Conservation (phyloP, 192 early-diverging fungal genomes). For the Umbelopsis ramanniana region DNA sequence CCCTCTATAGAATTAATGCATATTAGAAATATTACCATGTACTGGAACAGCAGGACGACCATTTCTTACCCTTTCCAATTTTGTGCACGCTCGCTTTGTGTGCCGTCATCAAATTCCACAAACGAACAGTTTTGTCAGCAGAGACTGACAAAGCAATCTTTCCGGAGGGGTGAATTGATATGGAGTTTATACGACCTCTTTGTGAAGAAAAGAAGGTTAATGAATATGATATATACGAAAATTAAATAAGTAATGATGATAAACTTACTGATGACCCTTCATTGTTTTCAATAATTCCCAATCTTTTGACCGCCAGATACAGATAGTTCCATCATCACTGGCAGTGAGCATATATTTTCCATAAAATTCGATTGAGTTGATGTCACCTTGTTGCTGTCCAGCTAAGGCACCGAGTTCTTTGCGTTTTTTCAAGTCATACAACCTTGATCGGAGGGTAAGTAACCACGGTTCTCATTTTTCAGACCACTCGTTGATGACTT, state of each 20-base stretch:
- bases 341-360: conserved; percentile 86
- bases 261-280: conserved; percentile 72
- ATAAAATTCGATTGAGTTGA: conserved; percentile 86
- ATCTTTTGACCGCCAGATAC: conserved; percentile 92
- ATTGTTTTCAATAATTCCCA: conserved; percentile 95
- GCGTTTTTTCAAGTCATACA: conserved; percentile 86
- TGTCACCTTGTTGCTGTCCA: conserved; percentile 87
- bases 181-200: conserved; percentile 72
- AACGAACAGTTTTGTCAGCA: conserved; percentile 65
- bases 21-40: neutral
- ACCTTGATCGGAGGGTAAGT: conserved; percentile 20
- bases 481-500: neutral
- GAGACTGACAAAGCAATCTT: conserved; percentile 89
- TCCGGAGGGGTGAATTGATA: conserved; percentile 95
- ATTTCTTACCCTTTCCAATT: conserved; percentile 44
- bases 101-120: conserved; percentile 83
- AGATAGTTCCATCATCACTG: conserved; percentile 87
- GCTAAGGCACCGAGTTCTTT: conserved; percentile 91
- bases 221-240: neutral
- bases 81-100: conserved; percentile 65
- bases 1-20: conserved; percentile 45
- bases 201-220: conserved; percentile 14
- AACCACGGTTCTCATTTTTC: neutral
- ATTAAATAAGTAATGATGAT: neutral
- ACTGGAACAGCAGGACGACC: neutral